Base-by-base conservation (phyloP, 805 yeast species). In the Candida khao-thaluensis region DNA sequence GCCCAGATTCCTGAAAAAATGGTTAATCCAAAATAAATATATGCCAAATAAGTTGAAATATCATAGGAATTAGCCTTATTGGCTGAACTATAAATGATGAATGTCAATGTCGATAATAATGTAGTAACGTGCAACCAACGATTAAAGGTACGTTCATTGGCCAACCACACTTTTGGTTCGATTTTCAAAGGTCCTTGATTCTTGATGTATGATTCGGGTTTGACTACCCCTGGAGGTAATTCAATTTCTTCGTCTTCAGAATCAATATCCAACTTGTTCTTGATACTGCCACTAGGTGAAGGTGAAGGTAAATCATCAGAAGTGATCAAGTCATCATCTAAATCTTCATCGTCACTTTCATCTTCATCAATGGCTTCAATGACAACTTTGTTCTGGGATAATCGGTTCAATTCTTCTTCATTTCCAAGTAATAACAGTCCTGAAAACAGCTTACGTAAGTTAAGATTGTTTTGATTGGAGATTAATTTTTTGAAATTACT, bases 81-180 rank as follows among this genome's bases (percentile, higher is more conserved):
- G 15, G 87, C 85, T 8, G 95, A 82, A 28, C 81, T 77, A 66
- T 86, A 86, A 40, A 93, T 76, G 11, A 93, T 74, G 56, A 90
- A 89, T 0, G 98, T 88, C 52, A 93, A 66, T 0, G 90, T 81
- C 15, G 95, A 81, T 50, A 93, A 72, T 57, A 93, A 69, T 0
- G 95, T 79, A 10, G 95, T 85, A 16, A 91, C 91, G 48, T 84
- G 89, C 49, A 93, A 71, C 99, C 99, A 93, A 62, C 95, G 78
- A 70, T 87, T 83, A 68, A 90, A 91, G 3, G 99, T 93, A 62
- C 99, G 83, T 68, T 93, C 99, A 57, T 93, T 93, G 20, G 99
- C 99, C 48, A 93, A 73, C 97, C 98, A 93, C 10, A 93, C 99
- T 58, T 93, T 93, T 21, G 98, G 95, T 68, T 93, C 99, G 42